These are phyloP conservation scores for Alternaria triticimaculans DNA, from an alignment of 2,329 filamentous ascomycete genomes.

Conservation along the genomic window DNA sequence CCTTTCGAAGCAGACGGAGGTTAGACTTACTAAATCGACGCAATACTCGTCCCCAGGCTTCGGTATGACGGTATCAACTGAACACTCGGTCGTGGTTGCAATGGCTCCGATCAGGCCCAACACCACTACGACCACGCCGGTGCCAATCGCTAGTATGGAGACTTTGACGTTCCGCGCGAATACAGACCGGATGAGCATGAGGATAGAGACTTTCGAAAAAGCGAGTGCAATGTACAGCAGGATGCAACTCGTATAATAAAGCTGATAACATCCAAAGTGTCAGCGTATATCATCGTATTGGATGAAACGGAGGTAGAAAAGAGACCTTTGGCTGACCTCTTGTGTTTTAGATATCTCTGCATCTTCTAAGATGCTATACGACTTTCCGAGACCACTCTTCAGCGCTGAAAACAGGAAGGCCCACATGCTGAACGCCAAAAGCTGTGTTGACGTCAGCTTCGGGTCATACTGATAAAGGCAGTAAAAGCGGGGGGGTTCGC, in stretches of 20 bases:
- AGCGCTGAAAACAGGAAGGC: not conserved
- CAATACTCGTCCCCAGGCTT: not conserved
- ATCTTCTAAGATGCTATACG: not conserved
- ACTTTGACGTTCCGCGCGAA: constrained; percentile 1
- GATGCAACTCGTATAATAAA: constrained; percentile 3
- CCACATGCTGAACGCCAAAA: constrained; percentile 8
- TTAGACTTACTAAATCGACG: not conserved
- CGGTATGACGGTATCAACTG: not conserved
- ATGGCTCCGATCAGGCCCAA: constrained; percentile 1
- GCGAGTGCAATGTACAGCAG: constrained; percentile 8
- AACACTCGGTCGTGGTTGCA: constrained; percentile 2
- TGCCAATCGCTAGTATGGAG: not conserved
- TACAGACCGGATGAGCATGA: constrained; percentile 1
- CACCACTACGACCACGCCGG: not conserved
- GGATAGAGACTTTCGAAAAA: constrained; percentile 10
- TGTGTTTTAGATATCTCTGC: not conserved
- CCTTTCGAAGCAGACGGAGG: not conserved
- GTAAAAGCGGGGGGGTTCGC: not conserved
- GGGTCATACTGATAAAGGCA: not conserved
- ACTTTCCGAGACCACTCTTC: constrained; percentile 5
- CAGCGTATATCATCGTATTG: not conserved
- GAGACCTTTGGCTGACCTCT: not conserved
- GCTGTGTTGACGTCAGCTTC: not conserved
- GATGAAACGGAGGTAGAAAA: not conserved
- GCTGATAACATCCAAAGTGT: not conserved